Base-by-base conservation (phyloP, 1,284 basidiomycete species). In the Tylopilus orsonianus region DNA sequence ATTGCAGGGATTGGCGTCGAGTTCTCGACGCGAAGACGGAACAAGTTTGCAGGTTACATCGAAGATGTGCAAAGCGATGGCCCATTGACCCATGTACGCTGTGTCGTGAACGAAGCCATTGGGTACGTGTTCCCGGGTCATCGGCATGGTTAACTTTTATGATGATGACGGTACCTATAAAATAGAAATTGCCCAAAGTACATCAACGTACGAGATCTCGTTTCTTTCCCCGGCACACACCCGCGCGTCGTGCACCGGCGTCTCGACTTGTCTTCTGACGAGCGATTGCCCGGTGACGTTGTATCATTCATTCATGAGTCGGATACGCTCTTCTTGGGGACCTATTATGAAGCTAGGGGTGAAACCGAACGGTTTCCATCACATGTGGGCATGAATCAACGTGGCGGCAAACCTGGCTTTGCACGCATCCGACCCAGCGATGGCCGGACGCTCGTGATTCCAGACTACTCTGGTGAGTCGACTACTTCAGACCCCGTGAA, bases 121-220 rank as follows among this genome's bases (percentile, higher is more conserved):
- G 82, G 80, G 82, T 83, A 56, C 38, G 41, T 52, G 30, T 10
- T 33, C 16, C 24, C 16, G 12, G 34, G 16, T 14, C 3, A 30
- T 3, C 19, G 20, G 5, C n/a, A 7, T 3, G 2, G 18, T 13
- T 12, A 16, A 44, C 18, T 5, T 20, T 8, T 13, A 20, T 23
- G 24, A 9, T 42, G 37, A 36, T 4, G 14, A 49, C 10, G 10
- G n/a, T 12, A 48, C 32, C 3, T 12, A 8, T 23, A 23, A 24
- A 22, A 10, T 46, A 85, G 83, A 32, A 82, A 83, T 46, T 85
- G 81, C 56, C 83, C 81, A 8, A 85, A 84, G 57, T 86, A 86
- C 54, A 85, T 85, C 56, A 80, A 74, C 41, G 57, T 77, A 32
- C 75, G 81, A 10, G 70, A 78, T 9, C 65, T 84, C 10, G 57